These are phyloP conservation scores for Sonneratia alba DNA, from an alignment of 345 rosid genomes.

Conservation along the genomic window DNA sequence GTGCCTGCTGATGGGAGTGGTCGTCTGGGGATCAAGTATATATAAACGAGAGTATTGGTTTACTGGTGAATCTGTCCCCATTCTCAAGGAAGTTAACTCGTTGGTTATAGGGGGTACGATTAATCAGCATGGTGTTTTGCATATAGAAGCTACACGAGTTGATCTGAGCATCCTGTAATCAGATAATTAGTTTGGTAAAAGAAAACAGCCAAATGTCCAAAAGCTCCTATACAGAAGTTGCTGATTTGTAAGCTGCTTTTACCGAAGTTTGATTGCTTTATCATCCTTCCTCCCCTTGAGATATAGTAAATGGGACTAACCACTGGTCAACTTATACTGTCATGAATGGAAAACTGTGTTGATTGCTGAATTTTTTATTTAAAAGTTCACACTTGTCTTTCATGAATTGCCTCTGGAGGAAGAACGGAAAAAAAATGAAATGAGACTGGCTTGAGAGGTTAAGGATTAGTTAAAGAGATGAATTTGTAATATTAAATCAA, in stretches of 20 bases:
- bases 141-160: conserved; percentile 79
- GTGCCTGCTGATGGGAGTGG: conserved; percentile 95
- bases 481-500: too few relatives aligned
- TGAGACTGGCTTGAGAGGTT: too few relatives aligned
- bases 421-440: too few relatives aligned
- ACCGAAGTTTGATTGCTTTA: neutral
- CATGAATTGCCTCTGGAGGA: too few relatives aligned
- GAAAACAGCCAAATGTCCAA: conserved; percentile 99
- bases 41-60: conserved; percentile 96
- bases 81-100: conserved; percentile 62
- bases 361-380: neutral
- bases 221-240: conserved; percentile 98
- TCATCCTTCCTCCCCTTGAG: neutral
- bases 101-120: conserved; percentile 90
- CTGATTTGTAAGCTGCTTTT: conserved; percentile 66
- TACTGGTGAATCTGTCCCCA: conserved; percentile 89
- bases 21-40: conserved; percentile 93
- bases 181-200: conserved; percentile 96
- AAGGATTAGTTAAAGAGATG: too few relatives aligned
- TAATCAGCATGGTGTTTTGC: conserved; percentile 87
- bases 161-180: conserved; percentile 89
- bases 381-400: neutral
- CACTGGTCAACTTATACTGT: neutral
- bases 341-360: neutral
- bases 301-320: neutral